phyloP scores from a whole-genome alignment of 1,284 basidiomycete species.

The Austropuccinia psidii region DNA sequence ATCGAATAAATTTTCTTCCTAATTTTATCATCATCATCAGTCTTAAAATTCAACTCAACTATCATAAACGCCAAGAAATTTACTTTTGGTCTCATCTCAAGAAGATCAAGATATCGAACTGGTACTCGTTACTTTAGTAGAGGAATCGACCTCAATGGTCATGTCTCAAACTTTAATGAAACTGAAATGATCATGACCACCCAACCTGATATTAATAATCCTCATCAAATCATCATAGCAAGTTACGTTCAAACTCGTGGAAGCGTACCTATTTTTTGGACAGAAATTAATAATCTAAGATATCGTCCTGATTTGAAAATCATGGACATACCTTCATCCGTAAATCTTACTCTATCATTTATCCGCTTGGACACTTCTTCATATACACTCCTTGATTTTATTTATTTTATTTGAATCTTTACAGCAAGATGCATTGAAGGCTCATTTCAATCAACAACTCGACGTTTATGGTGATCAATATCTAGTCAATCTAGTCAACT shows the following conservation, averaged over 20 bases:
- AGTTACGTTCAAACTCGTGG: slow-evolving; percentile 81
- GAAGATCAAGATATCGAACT: slow-evolving; percentile 84
- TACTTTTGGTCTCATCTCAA: slow-evolving; percentile 78
- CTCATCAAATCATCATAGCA: slow-evolving; percentile 51
- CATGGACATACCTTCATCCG: slow-evolving; percentile 82
- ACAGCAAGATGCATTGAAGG: slow-evolving; percentile 63
- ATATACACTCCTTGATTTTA: slow-evolving; percentile 15
- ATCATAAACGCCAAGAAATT: slow-evolving; percentile 71
- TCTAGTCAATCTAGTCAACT: slow-evolving; percentile 89
- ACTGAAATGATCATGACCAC: slow-evolving; percentile 78
- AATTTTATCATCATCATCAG: slow-evolving; percentile 50
- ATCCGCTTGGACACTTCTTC: not conserved
- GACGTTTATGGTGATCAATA: slow-evolving; percentile 69
- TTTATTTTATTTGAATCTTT: not conserved
- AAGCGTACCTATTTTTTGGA: slow-evolving; percentile 91
- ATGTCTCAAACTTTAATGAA: slow-evolving; percentile 87
- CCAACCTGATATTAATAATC: slow-evolving; percentile 45
- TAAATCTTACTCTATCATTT: slow-evolving; percentile 47
- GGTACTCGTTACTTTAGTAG: slow-evolving; percentile 96
- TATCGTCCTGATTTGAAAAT: slow-evolving; percentile 96
- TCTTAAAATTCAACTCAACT: slow-evolving; percentile 74
- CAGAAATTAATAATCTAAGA: slow-evolving; percentile 88
- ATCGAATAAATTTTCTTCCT: not conserved
- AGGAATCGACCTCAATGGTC: slow-evolving; percentile 67
- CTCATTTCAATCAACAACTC: slow-evolving; percentile 69